Evolutionary conservation across 148 eudicot species (phyloP).

Genomic region (Gaultheria prostrata): DNA sequence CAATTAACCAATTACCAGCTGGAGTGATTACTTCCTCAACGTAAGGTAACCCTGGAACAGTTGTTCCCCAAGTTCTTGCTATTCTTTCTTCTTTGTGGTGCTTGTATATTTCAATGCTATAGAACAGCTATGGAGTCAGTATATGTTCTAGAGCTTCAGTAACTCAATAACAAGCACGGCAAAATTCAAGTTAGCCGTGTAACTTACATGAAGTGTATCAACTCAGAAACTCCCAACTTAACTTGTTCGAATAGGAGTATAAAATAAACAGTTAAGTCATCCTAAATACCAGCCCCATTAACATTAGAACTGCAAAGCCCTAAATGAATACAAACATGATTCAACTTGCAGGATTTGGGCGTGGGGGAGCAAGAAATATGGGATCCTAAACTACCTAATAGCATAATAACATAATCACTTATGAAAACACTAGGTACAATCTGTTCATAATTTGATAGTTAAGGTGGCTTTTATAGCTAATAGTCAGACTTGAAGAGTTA

Average conservation of each 20-base stretch:
- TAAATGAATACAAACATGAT: background rate
- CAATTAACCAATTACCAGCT: constrained; percentile 86
- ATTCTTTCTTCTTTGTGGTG: constrained; percentile 92
- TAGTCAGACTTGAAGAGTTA: background rate
- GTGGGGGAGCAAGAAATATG: background rate
- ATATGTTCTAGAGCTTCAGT: background rate
- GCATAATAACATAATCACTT: background rate
- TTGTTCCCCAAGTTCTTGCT: constrained; percentile 97
- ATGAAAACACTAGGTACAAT: background rate
- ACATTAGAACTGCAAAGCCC: background rate
- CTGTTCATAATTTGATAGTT: background rate
- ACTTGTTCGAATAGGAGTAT: background rate
- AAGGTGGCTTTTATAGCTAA: background rate
- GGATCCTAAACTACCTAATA: background rate
- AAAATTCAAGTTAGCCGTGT: background rate
- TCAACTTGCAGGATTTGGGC: background rate
- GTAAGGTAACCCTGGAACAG: constrained; percentile 84
- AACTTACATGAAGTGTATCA: background rate
- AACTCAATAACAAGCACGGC: background rate
- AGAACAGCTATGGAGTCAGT: constrained; percentile 11
- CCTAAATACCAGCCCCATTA: background rate
- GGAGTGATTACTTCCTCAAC: constrained; percentile 66
- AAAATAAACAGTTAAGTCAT: background rate
- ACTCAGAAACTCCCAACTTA: background rate
- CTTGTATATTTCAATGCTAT: constrained; percentile 90